Conservation (phyloP, 2,329 filamentous ascomycete genomes). For the Ramularia endophylla region DNA sequence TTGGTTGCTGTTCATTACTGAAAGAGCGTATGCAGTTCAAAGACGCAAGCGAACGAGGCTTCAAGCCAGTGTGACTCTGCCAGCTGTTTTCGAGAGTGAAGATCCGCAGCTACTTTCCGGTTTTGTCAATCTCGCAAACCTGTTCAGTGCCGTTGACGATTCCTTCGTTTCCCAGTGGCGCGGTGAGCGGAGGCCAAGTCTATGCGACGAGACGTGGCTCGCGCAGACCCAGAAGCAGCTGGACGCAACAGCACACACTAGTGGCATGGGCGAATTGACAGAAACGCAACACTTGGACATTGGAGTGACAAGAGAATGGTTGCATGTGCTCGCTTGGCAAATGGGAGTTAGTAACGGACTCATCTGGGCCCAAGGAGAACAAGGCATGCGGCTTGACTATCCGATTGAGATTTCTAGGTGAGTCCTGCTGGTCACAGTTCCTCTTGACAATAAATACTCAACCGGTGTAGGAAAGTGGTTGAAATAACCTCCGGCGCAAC, state of each 20-base stretch:
- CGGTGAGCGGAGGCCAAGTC: slow-evolving; percentile 26
- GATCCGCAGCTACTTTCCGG: slow-evolving; percentile 31
- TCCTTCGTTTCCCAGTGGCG: slow-evolving; percentile 32
- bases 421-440: too few relatives aligned
- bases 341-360: slow-evolving; percentile 33
- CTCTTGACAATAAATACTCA: too few relatives aligned
- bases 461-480: slow-evolving; percentile 30
- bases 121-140: slow-evolving; percentile 31
- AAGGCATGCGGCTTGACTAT: slow-evolving; percentile 32
- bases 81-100: slow-evolving; percentile 30
- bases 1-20: slow-evolving; percentile 33
- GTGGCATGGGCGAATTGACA: slow-evolving; percentile 22
- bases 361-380: slow-evolving; percentile 31
- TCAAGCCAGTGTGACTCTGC: slow-evolving; percentile 26
- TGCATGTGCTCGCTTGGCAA: slow-evolving; percentile 34
- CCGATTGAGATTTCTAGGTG: slow-evolving; percentile 32
- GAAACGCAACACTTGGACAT: slow-evolving; percentile 34
- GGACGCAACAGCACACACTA: slow-evolving; percentile 25
- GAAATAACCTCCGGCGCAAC: slow-evolving; percentile 27
- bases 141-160: slow-evolving; percentile 32
- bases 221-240: slow-evolving; percentile 30
- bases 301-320: slow-evolving; percentile 30
- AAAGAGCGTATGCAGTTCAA: slow-evolving; percentile 33
- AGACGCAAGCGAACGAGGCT: slow-evolving; percentile 30
- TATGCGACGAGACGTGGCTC: slow-evolving; percentile 32